Evolutionary conservation across 805 yeast species (phyloP).

Genomic region (Yarrowia phangngaensis): DNA sequence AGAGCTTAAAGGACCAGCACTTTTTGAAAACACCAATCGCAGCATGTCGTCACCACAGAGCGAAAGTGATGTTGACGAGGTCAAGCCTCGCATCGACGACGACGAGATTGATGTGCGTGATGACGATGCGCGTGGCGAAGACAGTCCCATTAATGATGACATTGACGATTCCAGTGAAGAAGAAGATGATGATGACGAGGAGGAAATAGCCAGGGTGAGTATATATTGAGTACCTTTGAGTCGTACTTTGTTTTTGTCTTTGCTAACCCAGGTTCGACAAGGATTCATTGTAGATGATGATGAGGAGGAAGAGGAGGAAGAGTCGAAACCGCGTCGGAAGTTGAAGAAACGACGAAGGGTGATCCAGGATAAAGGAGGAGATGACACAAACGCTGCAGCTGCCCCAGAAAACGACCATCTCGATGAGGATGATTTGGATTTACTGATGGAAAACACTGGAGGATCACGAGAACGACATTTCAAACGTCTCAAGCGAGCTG

Average conservation of each 20-base stretch:
- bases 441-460: slow-evolving; percentile 87
- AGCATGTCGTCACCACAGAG: background rate
- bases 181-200: slow-evolving; percentile 90
- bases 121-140: slow-evolving; percentile 33
- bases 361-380: slow-evolving; percentile 26
- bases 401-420: slow-evolving; percentile 38
- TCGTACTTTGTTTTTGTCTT: background rate
- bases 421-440: slow-evolving; percentile 93
- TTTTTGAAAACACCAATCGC: too few relatives aligned
- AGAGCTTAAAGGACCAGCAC: too few relatives aligned
- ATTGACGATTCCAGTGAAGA: slow-evolving; percentile 78
- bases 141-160: slow-evolving; percentile 46
- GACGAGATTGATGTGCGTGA: slow-evolving; percentile 29
- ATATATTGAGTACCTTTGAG: background rate
- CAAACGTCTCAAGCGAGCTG: slow-evolving; percentile 81
- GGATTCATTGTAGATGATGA: slow-evolving; percentile 95
- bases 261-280: slow-evolving; percentile 54
- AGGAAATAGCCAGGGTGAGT: slow-evolving; percentile 61
- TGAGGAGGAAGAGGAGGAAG: slow-evolving; percentile 59
- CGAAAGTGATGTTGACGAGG: background rate
- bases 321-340: slow-evolving; percentile 31
- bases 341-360: slow-evolving; percentile 32
- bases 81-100: slow-evolving; percentile 22
- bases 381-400: background rate
- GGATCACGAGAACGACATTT: slow-evolving; percentile 45